These are phyloP conservation scores for Didymella pinodella DNA, from an alignment of 2,329 filamentous ascomycete species.

Conservation along the genomic window DNA sequence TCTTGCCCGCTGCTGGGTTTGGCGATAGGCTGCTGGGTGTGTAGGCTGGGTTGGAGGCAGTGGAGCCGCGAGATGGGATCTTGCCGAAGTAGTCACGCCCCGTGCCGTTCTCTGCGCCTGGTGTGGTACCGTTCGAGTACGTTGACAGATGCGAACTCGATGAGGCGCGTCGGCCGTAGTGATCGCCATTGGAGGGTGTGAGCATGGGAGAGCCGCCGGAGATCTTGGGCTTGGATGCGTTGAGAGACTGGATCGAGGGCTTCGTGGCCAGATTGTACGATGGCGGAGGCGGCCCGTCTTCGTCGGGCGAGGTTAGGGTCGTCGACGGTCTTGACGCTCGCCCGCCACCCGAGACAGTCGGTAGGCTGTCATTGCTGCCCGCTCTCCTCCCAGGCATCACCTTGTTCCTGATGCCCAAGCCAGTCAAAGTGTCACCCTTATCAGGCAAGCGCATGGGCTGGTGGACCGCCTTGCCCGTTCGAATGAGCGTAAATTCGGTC, in stretches of 20 bases:
- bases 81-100: constrained; percentile 51
- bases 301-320: constrained; percentile 35
- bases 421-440: constrained; percentile 56
- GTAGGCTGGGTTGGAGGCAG: constrained; percentile 24
- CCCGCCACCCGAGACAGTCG: constrained; percentile 36
- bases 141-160: constrained; percentile 44
- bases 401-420: constrained; percentile 58
- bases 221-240: constrained; percentile 45
- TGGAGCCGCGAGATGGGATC: constrained; percentile 54
- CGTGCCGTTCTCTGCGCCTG: constrained; percentile 22
- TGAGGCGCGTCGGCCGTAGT: constrained; percentile 42
- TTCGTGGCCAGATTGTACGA: constrained; percentile 43
- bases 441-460: constrained; percentile 62
- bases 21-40: constrained; percentile 44
- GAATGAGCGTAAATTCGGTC: constrained; percentile 66
- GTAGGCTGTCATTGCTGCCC: constrained; percentile 49
- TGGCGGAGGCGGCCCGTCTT: constrained; percentile 38
- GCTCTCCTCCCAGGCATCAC: constrained; percentile 43
- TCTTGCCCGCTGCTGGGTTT: constrained; percentile 64
- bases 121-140: constrained; percentile 35
- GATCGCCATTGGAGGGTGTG: constrained; percentile 43
- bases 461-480: constrained; percentile 71
- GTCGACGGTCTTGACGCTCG: constrained; percentile 40
- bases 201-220: constrained; percentile 44
- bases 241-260: constrained; percentile 47